Evolutionary conservation across 2,329 filamentous ascomycete genomes (phyloP), one percentile per base, ranked within the genome.

Genomic region (Aspergillus eucalypticola): DNA sequence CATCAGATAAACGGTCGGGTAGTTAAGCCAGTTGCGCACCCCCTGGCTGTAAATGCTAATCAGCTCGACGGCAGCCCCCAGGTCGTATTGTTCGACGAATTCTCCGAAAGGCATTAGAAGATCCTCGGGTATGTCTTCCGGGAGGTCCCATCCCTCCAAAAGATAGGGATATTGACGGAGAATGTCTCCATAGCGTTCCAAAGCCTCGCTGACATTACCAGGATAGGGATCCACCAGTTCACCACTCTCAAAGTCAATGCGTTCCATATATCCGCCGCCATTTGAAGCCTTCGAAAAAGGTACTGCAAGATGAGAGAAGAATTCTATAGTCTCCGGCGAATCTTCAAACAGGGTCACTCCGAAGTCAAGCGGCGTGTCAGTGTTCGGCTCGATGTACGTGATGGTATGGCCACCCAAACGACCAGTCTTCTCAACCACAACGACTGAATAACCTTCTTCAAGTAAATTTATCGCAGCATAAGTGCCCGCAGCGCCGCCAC

Each of bases 391-490:
- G 11, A 56, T 60, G 52, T 67, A 71, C 5, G 72, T 72, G 17
- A 67, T 59, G 1, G 66, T 67, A 46, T 72, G 67, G 2, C 73
- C 71, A 2, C 73, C 72, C 4, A 76, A 60, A 11, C 57, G 42
- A 25, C 64, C 58, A 7, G 66, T 59, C 39, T 66, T 65, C 51
- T 75, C 72, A 25, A 75, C 53, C 5, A 74, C 54, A 3, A 66
- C 66, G 6, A 73, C 66, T 5, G 59, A 68, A 15, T 67, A 65
- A 15, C 67, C 65, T 46, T 65, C 55, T 44, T 72, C 65, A 25
- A 64, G 66, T 11, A 75, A 64, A 5, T 64, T 62, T 5, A 73
- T 58, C 5, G 72, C 72, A 4, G 71, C 67, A 50, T 72, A 75
- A 1, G 69, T 71, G 10, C 70, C 73, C 0, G 68, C 62, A 1